A percentile compares a stretch with the other conserved stretches of the same genome.
phyloP scores from a whole-genome alignment of 345 rosid genomes.

The Psidium guajava region DNA sequence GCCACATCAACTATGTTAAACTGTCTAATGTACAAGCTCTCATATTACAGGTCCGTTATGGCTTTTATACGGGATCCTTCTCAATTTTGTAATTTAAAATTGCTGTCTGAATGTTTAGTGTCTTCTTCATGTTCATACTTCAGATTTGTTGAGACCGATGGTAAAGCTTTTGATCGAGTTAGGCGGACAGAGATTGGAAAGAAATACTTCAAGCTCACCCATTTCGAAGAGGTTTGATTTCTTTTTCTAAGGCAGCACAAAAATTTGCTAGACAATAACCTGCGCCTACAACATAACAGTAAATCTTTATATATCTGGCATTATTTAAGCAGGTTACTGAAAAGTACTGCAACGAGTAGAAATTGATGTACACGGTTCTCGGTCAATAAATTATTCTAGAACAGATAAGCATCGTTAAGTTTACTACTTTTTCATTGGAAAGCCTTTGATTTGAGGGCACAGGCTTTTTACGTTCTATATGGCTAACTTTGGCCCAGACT shows the following conservation, averaged over 20 bases:
- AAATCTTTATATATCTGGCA: not conserved
- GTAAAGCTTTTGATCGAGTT: slow-evolving; percentile 84
- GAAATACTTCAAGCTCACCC: slow-evolving; percentile 82
- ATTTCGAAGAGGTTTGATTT: slow-evolving; percentile 78
- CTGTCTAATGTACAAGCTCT: slow-evolving; percentile 93
- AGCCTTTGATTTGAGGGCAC: not conserved
- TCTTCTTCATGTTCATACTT: not conserved
- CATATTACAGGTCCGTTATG: slow-evolving; percentile 72
- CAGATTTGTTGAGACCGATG: slow-evolving; percentile 98
- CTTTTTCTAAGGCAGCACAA: not conserved
- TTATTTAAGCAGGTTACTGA: not conserved
- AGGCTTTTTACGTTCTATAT: not conserved
- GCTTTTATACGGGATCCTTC: not conserved
- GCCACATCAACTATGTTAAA: slow-evolving; percentile 97
- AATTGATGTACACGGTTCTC: not conserved
- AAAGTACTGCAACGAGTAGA: not conserved
- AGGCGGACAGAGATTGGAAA: slow-evolving; percentile 93
- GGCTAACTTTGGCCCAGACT: not conserved
- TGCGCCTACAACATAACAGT: not conserved
- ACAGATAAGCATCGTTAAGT: not conserved
- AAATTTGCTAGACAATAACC: not conserved
- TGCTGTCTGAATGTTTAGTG: not conserved
- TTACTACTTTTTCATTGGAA: not conserved
- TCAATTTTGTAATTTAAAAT: not conserved
- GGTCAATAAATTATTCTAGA: not conserved